Percentiles rank a stretch among this genome's conserved stretches.
Evolutionary conservation across 768 basidiomycete species (phyloP).

Genomic region (Lactarius deliciosus): DNA sequence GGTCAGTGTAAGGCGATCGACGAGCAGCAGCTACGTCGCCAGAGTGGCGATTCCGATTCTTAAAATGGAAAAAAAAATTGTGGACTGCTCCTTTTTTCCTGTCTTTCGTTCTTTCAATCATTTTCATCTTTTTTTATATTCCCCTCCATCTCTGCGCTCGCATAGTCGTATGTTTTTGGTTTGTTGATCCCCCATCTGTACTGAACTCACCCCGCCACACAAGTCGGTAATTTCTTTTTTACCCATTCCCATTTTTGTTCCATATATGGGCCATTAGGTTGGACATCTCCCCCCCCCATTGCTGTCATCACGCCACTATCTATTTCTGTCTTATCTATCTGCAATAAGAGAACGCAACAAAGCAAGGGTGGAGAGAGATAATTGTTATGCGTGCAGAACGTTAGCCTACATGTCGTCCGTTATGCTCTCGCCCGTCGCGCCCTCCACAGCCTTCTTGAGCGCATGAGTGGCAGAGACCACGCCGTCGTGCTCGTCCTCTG

Average conservation of each 20-base stretch:
- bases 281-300: background rate
- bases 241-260: background rate
- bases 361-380: background rate
- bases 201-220: background rate
- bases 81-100: background rate
- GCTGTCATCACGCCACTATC: constrained; percentile 24
- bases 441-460: constrained; percentile 71
- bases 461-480: constrained; percentile 69
- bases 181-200: background rate
- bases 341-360: background rate
- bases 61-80: background rate
- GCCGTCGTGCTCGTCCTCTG: constrained; percentile 84
- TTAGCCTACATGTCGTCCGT: constrained; percentile 13
- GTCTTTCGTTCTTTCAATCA: background rate
- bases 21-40: constrained; percentile 25
- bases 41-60: constrained; percentile 22
- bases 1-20: constrained; percentile 30
- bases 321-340: constrained; percentile 14
- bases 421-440: constrained; percentile 51
- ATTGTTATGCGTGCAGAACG: background rate
- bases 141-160: background rate
- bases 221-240: background rate
- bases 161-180: constrained; percentile 1
- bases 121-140: background rate
- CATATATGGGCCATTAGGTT: constrained; percentile 1